phyloP scores from a whole-genome alignment of 2,329 filamentous ascomycete species.

The Aschersonia sp. region DNA sequence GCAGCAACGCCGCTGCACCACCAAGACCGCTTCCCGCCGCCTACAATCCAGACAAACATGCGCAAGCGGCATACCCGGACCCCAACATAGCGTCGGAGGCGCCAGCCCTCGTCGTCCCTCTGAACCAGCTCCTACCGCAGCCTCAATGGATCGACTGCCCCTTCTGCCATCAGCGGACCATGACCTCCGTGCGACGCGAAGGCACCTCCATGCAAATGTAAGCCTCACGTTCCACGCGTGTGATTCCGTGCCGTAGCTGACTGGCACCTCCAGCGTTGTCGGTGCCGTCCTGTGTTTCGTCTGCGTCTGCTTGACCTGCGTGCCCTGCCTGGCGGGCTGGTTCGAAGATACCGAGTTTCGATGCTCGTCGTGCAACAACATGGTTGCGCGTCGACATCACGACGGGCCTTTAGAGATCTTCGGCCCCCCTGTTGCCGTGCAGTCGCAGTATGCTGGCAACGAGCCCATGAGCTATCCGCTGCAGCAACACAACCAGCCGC shows the following conservation, averaged over 20 bases:
- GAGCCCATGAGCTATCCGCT: constrained; percentile 5
- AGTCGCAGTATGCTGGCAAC: constrained; percentile 7
- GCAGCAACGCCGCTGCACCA: too few relatives aligned
- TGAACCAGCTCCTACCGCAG: constrained; percentile 10
- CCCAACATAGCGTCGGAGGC: too few relatives aligned
- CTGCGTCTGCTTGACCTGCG: constrained; percentile 16
- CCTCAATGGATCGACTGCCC: constrained; percentile 17
- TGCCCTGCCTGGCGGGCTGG: constrained; percentile 17
- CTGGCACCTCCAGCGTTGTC: constrained; percentile 8
- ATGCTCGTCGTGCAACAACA: constrained; percentile 15
- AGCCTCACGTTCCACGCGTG: neutral
- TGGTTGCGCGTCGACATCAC: constrained; percentile 11
- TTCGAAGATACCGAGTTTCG: constrained; percentile 16
- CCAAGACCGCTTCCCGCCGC: too few relatives aligned
- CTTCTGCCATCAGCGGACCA: constrained; percentile 12
- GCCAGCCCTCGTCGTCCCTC: constrained; percentile 3
- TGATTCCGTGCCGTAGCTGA: too few relatives aligned
- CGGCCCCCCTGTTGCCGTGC: constrained; percentile 6
- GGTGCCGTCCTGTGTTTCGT: constrained; percentile 15
- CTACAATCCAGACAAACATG: too few relatives aligned
- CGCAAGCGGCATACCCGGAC: too few relatives aligned
- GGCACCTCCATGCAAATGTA: constrained; percentile 14
- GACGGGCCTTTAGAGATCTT: constrained; percentile 9
- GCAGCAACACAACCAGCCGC: neutral
- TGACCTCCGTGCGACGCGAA: constrained; percentile 9